Evolutionary conservation across 805 yeast species (phyloP), one percentile per base, ranked within the genome.

Genomic region (Kodamaea neixiangensis): DNA sequence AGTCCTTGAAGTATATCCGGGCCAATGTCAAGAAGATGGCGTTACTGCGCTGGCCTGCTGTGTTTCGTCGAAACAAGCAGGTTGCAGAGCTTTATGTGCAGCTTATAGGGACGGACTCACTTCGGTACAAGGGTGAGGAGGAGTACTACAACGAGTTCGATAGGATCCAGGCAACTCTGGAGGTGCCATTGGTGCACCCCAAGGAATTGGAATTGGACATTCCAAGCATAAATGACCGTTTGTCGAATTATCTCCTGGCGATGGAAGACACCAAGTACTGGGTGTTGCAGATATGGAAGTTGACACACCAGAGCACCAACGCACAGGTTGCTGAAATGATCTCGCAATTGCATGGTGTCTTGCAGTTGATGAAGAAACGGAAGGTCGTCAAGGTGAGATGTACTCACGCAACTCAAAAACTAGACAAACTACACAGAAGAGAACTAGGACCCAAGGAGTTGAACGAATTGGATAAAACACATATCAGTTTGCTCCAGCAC

Each of bases 291-390:
- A 64, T 63, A 43, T 59, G 67, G 67, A 61, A 58, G 18, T 22
- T 52, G 1, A 65, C 63, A 44, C 56, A 61, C 22, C 67, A 67
- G 18, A 58, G 66, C 2, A 61, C 77, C 29, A 60, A 65, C 18
- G 53, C 61, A 1, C 66, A 72, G 52, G 66, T 77, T 20, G 63
- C 65, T 42, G 77, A 69, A 38, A 73, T 79, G 78, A 61, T 62
- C 21, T 59, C 57, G 3, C 65, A 70, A 45, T 56, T 80, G 47
- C 66, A 70, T 33, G 66, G 65, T 7, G 59, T 71, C 1, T 58
- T 71, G 50, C 74, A 73, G 54, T 56, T 79, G 46, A 66, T 80
- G 15, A 71, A 71, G 15, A 76, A 76, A 52, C 63, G 84, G 46
- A 68, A 69, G 51, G 47, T 50, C 5, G 19, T 48, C n/a, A 42